These are phyloP conservation scores for Annona cherimola DNA, from an alignment of 164 flowering plant species.

Conservation along the genomic window DNA sequence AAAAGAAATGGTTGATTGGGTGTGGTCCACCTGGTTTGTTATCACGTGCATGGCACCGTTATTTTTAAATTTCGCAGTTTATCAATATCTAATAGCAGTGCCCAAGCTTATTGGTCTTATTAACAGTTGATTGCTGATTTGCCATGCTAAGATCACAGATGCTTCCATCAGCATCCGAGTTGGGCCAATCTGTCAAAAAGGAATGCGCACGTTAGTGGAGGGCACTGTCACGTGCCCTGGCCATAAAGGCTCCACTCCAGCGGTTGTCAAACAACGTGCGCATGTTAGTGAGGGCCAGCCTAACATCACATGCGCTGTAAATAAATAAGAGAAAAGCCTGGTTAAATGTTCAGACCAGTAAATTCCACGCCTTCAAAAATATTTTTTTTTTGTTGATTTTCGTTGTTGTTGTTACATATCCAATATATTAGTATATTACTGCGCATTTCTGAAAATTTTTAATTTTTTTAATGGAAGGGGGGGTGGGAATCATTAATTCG, in stretches of 20 bases:
- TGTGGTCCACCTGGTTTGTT: background rate
- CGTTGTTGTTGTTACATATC: no score
- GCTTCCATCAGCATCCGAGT: background rate
- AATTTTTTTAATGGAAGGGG: no score
- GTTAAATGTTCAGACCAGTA: background rate
- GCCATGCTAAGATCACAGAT: background rate
- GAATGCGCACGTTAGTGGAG: constrained; percentile 3
- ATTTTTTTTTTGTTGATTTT: no score
- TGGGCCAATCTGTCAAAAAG: constrained; percentile 4
- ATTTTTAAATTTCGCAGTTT: background rate
- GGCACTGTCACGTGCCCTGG: background rate
- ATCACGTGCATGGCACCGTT: constrained; percentile 1
- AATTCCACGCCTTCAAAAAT: background rate
- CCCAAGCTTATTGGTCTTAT: background rate
- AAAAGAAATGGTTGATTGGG: background rate
- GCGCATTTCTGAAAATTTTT: no score
- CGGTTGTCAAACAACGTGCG: no score
- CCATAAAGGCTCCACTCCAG: background rate
- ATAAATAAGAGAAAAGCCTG: background rate
- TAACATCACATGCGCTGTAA: no score
- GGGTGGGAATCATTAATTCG: no score
- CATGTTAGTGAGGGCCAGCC: no score
- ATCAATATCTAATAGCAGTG: background rate
- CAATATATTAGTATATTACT: no score
- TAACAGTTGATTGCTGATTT: background rate